These are phyloP conservation scores for Coccinonectria pachysandricola DNA, from an alignment of 2,329 filamentous ascomycete species.

Conservation along the genomic window DNA sequence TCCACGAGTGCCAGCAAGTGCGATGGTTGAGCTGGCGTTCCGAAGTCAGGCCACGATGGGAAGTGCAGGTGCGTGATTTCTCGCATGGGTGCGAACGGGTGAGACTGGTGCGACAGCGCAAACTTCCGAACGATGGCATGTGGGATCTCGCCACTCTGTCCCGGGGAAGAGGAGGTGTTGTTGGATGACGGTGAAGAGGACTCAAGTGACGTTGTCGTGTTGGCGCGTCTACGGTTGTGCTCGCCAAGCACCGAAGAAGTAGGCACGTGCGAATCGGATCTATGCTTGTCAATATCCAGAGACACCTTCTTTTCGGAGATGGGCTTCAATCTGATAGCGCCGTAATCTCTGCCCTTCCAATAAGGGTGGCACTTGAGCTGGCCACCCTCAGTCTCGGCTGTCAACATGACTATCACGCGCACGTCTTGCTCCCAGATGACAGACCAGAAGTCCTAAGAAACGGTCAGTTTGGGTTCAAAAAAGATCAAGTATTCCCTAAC, in stretches of 20 bases:
- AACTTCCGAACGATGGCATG: conserved; percentile 82
- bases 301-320: conserved; percentile 77
- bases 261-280: conserved; percentile 26
- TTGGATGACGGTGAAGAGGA: conserved; percentile 21
- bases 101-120: conserved; percentile 62
- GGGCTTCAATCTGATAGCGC: conserved; percentile 61
- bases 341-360: conserved; percentile 74
- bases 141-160: too few relatives aligned
- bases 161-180: conserved; percentile 21
- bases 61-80: conserved; percentile 95
- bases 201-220: conserved; percentile 39
- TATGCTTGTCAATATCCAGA: conserved; percentile 54
- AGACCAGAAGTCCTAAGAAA: conserved; percentile 82
- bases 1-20: conserved; percentile 87
- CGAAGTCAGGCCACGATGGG: conserved; percentile 94
- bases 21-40: conserved; percentile 76
- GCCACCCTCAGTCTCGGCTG: conserved; percentile 84
- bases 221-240: conserved; percentile 39
- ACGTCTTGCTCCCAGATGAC: conserved; percentile 96
- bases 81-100: conserved; percentile 76
- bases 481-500: conserved; percentile 20
- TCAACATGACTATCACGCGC: conserved; percentile 91
- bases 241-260: conserved; percentile 24
- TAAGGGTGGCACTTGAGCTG: conserved; percentile 94
- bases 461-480: conserved; percentile 16